A percentile compares a stretch with the other conserved stretches of the same genome.
phyloP scores from a whole-genome alignment of 768 basidiomycete genomes.

The Russula lepida region DNA sequence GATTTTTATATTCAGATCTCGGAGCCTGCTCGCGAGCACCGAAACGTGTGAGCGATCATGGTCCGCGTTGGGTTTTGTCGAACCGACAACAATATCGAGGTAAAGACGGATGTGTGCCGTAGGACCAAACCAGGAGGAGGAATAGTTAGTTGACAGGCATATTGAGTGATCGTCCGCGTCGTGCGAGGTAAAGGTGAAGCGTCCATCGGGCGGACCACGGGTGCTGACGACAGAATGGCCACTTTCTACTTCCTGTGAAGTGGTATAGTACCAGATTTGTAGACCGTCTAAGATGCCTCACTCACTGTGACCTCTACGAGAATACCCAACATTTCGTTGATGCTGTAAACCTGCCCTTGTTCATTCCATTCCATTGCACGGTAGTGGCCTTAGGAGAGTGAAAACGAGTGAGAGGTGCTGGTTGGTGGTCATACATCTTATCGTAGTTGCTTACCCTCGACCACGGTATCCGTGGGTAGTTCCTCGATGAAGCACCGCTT shows the following conservation, averaged over 20 bases:
- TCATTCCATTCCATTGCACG: slow-evolving; percentile 89
- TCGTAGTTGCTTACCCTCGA: slow-evolving; percentile 57
- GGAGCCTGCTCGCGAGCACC: slow-evolving; percentile 71
- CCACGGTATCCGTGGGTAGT: slow-evolving; percentile 88
- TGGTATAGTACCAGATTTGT: neutral
- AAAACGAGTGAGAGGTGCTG: neutral
- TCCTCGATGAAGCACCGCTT: slow-evolving; percentile 96
- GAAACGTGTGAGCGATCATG: slow-evolving; percentile 81
- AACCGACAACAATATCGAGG: slow-evolving; percentile 89
- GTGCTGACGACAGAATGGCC: slow-evolving; percentile 80
- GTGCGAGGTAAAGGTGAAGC: slow-evolving; percentile 97
- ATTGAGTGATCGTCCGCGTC: slow-evolving; percentile 96
- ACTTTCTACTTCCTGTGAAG: slow-evolving; percentile 70
- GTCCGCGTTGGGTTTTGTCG: slow-evolving; percentile 77
- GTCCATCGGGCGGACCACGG: slow-evolving; percentile 81
- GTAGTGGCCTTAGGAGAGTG: slow-evolving; percentile 64
- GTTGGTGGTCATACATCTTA: neutral
- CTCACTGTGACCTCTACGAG: slow-evolving; percentile 84
- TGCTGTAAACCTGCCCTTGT: slow-evolving; percentile 50
- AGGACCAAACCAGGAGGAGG: slow-evolving; percentile 63
- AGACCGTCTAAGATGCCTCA: slow-evolving; percentile 11
- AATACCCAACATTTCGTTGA: slow-evolving; percentile 76
- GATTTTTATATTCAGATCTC: slow-evolving; percentile 89
- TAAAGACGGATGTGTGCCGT: slow-evolving; percentile 87
- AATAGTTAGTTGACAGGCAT: slow-evolving; percentile 87